Evolutionary conservation across 305 asterid genomes (phyloP).

Genomic region (Ilex paraguariensis): DNA sequence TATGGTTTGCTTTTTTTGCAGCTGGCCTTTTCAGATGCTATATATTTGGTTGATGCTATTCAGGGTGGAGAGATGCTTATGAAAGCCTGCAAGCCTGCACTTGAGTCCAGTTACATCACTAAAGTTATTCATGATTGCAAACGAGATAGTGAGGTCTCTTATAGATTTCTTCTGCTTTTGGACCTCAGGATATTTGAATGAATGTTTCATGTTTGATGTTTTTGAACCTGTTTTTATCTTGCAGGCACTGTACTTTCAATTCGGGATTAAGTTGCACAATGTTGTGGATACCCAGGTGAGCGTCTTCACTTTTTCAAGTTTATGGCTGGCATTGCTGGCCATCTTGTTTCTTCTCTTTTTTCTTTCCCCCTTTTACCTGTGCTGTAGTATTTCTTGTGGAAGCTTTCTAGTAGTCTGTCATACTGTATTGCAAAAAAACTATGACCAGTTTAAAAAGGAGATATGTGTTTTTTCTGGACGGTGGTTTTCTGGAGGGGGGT

Average conservation of each 20-base stretch:
- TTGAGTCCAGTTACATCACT: slow-evolving; percentile 88
- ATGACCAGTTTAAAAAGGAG: too few species aligned
- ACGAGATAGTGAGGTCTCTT: slow-evolving; percentile 98
- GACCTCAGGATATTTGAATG: slow-evolving; percentile 15
- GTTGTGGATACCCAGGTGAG: slow-evolving; percentile 96
- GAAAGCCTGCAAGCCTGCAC: slow-evolving; percentile 97
- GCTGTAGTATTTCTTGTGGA: background rate
- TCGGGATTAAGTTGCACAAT: slow-evolving; percentile 83
- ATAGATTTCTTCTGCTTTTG: slow-evolving; percentile 24
- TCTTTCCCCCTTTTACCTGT: background rate
- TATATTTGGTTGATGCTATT: slow-evolving; percentile 94
- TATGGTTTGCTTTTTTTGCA: slow-evolving; percentile 23
- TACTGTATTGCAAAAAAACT: too few species aligned
- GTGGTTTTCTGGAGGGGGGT: too few species aligned
- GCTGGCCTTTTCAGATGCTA: slow-evolving; percentile 92
- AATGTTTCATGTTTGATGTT: slow-evolving; percentile 20
- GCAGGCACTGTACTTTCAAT: slow-evolving; percentile 93
- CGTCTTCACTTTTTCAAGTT: slow-evolving; percentile 9
- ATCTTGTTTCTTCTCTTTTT: background rate
- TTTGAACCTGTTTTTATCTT: slow-evolving; percentile 20
- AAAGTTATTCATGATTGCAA: slow-evolving; percentile 99
- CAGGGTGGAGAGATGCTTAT: slow-evolving; percentile 83
- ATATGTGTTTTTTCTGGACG: too few species aligned
- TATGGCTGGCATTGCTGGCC: slow-evolving; percentile 7
- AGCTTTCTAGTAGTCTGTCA: too few species aligned